Evolutionary conservation across 2,329 filamentous ascomycete species (phyloP), one percentile per base, ranked within the genome.

Genomic region (Penicillium oxalicum): DNA sequence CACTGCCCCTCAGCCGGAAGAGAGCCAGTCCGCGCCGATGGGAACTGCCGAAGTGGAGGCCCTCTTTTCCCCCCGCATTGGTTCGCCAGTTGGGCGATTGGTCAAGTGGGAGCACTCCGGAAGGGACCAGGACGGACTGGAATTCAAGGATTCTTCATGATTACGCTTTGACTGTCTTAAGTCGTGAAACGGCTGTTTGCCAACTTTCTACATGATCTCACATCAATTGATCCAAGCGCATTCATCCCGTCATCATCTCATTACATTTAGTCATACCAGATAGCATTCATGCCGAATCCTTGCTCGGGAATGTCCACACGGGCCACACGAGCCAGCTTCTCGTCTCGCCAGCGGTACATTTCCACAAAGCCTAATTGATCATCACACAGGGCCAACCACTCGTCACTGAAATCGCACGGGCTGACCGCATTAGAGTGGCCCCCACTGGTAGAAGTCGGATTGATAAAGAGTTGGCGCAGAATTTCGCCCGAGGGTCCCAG

Each of bases 281-380:
- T 90, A n/a, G 88, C 88, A 71, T 95, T 95, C 89, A 95, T 95
- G 1, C 88, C 88, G 66, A 95, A 95, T 1, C 89, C 89, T n/a
- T 87, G 87, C 73, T 94, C 89, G 5, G 83, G 82, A 34, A 94
- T 83, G 58, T 88, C 82, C 54, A 87, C 75, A 53, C 87, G 77
- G 12, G 88, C 88, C 6, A 94, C 88, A 3, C 88, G 75, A 2
- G 82, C 84, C 45, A 95, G 71, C 59, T 85, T 88, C 75, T 93
- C 88, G 50, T 90, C 84, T 56, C 85, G 78, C 87, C 88, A 95
- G 46, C 88, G 77, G 67, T 94, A 94, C 48, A 95, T 87, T 73
- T 95, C 89, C 18, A 95, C 72, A 73, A 86, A 91, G 5, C 89
- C 89, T 58, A 90, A 82, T 72, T 94, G 86, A 63, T 95, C 89